phyloP scores from a whole-genome alignment of 2,329 filamentous ascomycete genomes.

The Pyrenophora tritici-repentis region DNA sequence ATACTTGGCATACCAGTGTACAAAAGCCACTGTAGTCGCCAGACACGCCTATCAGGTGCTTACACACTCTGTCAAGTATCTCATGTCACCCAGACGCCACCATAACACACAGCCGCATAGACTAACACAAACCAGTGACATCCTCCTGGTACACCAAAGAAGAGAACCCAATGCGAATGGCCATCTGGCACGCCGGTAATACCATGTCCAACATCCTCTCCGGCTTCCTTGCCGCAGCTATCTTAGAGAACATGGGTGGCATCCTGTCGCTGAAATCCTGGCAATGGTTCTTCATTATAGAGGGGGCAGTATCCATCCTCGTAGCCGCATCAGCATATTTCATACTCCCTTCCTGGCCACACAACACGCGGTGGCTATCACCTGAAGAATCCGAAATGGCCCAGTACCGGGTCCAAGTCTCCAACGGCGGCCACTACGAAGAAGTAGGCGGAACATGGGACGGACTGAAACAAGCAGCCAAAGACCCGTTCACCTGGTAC shows the following conservation, averaged over 20 bases:
- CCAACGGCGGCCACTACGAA: slow-evolving; percentile 42
- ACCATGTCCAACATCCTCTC: slow-evolving; percentile 54
- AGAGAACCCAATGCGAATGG: slow-evolving; percentile 53
- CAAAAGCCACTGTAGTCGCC: too few species aligned
- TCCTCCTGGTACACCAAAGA: slow-evolving; percentile 56
- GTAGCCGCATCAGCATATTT: slow-evolving; percentile 44
- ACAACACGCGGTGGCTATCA: slow-evolving; percentile 20
- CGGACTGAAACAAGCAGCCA: slow-evolving; percentile 45
- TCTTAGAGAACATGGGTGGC: slow-evolving; percentile 53
- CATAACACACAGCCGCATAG: too few species aligned
- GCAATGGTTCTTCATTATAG: slow-evolving; percentile 59
- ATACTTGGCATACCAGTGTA: too few species aligned
- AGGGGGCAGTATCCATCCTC: slow-evolving; percentile 59
- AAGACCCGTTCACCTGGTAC: slow-evolving; percentile 50
- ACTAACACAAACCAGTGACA: slow-evolving; percentile 16
- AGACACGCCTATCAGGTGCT: too few species aligned
- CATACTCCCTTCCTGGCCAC: slow-evolving; percentile 30
- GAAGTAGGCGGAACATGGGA: slow-evolving; percentile 50
- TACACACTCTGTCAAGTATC: too few species aligned
- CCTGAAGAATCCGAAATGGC: slow-evolving; percentile 30
- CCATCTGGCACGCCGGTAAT: slow-evolving; percentile 54
- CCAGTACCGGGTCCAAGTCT: slow-evolving; percentile 36
- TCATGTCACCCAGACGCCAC: background rate
- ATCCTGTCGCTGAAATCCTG: slow-evolving; percentile 40
- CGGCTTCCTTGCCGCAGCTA: slow-evolving; percentile 52